Base-by-base conservation (phyloP, 805 yeast species). In the Candida loeiensis region DNA sequence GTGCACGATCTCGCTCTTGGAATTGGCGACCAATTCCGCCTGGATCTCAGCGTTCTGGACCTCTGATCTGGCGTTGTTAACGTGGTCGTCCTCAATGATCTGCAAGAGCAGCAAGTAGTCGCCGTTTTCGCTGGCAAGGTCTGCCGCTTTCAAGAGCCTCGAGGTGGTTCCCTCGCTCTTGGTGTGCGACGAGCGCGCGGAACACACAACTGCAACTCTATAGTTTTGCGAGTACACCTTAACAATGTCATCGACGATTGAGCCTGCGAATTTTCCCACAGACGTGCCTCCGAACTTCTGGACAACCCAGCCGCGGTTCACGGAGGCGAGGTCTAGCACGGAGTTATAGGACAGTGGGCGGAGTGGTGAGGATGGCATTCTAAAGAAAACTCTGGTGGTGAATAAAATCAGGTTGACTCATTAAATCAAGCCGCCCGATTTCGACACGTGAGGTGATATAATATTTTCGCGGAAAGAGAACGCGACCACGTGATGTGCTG, bases 251-350 rank as follows among this genome's bases (percentile, higher is more conserved):
- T 85, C 84, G 19, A 88, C 89, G 40, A 93, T 93, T 48, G 82
- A 76, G 37, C 75, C 80, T 7, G 96, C 86, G 61, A 93, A 90
- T 60, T 93, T 93, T 16, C 99, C 99, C 22, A 93, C 96, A 34
- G 93, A 82, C 12, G 99, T 93, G 39, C 99, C 99, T 36, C 99
- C 99, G 55, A 87, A 93, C 63, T 93, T 93, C 62, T 93, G 99
- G 5, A 93, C 55, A 30, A 69, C 49, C 74, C 74, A 69, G 13
- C 48, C 37, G 36, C 45, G 42, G 11, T 28, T 26, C 17, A 36
- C 38, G 17, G 43, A 39, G 24, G 55, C 58, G 31, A 69, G 52
- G 46, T 69, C 74, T 21, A 64, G 56, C 29, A 69, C 71, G 2
- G 73, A 67, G 40, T 66, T 68, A 41, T 65, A 69, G 2, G 71